Percentiles rank a stretch among this genome's conserved stretches.
phyloP scores from a whole-genome alignment of 2,329 filamentous ascomycete genomes.

The Xylariaceae sp. region DNA sequence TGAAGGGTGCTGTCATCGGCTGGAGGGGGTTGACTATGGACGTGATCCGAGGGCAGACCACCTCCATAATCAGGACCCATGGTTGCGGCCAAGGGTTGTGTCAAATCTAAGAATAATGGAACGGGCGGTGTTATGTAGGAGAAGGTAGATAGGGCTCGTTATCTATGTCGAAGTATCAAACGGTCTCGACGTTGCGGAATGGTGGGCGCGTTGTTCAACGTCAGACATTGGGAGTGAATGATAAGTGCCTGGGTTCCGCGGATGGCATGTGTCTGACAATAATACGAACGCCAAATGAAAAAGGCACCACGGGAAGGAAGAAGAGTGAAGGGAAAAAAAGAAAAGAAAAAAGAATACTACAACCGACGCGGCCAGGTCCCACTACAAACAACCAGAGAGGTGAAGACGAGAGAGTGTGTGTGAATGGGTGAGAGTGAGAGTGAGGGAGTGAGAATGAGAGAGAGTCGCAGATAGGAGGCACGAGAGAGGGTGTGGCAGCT shows the following conservation, averaged over 20 bases:
- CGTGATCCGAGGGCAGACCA: conserved; percentile 32
- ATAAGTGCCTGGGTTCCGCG: conserved; percentile 17
- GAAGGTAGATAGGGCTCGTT: conserved; percentile 7
- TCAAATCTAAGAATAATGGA: not conserved
- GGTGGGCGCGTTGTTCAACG: conserved; percentile 27
- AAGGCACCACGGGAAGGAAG: conserved; percentile 14
- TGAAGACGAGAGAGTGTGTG: conserved; percentile 3
- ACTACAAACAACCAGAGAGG: not conserved
- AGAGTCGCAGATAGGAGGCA: conserved; percentile 3
- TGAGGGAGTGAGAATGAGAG: conserved; percentile 4
- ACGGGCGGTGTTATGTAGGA: not conserved
- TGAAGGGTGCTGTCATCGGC: conserved; percentile 28
- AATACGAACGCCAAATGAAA: conserved; percentile 20
- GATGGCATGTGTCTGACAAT: conserved; percentile 23
- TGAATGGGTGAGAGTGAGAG: conserved; percentile 4
- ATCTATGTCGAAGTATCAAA: conserved; percentile 22
- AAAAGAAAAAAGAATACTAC: not conserved
- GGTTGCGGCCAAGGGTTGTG: conserved; percentile 25
- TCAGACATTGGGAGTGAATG: conserved; percentile 30
- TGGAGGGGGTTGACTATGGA: conserved; percentile 29
- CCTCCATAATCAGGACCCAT: conserved; percentile 34
- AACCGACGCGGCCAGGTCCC: not conserved
- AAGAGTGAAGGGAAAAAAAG: conserved; percentile 1
- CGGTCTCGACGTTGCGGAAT: conserved; percentile 22
- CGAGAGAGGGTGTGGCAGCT: conserved; percentile 2